These are phyloP conservation scores for Plasmodium vivax DNA, from an alignment of 169 alveolate species.

Conservation along the genomic window DNA sequence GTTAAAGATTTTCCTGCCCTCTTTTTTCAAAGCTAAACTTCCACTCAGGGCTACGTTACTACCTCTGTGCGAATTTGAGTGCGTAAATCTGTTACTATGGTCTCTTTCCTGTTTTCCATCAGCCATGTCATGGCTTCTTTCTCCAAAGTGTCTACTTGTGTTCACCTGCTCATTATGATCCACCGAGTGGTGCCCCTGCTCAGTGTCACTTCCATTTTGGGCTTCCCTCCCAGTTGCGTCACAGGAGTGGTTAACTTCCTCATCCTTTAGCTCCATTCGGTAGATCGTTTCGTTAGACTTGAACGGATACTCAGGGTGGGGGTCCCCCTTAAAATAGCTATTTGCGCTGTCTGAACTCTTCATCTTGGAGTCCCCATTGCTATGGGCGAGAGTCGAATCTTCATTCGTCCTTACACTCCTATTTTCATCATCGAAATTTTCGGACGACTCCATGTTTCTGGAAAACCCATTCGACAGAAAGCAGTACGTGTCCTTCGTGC, in stretches of 20 bases:
- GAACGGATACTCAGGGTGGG: not conserved
- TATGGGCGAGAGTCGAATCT: conserved; percentile 8
- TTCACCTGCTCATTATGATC: not conserved
- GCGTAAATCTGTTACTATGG: not conserved
- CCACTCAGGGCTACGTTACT: conserved; percentile 2
- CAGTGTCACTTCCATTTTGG: not conserved
- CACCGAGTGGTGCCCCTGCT: not conserved
- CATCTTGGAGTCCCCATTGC: conserved; percentile 1
- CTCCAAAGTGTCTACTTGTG: not conserved
- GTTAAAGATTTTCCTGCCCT: not conserved
- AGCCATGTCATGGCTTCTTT: not conserved
- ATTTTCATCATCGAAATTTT: conserved; percentile 28
- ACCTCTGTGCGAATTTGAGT: conserved; percentile 6
- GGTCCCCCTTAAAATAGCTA: not conserved
- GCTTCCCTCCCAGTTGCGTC: not conserved
- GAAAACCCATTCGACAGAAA: conserved; percentile 27
- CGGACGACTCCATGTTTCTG: conserved; percentile 18
- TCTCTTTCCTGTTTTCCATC: conserved; percentile 2
- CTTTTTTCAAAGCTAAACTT: not conserved
- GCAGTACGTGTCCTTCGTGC: conserved; percentile 63
- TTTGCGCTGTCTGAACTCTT: conserved; percentile 3
- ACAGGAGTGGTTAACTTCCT: not conserved
- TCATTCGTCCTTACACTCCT: conserved; percentile 48
- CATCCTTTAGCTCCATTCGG: conserved; percentile 5
- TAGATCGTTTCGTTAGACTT: not conserved